Conservation (phyloP, 2,329 filamentous ascomycete genomes). For the Fusarium sp. region DNA sequence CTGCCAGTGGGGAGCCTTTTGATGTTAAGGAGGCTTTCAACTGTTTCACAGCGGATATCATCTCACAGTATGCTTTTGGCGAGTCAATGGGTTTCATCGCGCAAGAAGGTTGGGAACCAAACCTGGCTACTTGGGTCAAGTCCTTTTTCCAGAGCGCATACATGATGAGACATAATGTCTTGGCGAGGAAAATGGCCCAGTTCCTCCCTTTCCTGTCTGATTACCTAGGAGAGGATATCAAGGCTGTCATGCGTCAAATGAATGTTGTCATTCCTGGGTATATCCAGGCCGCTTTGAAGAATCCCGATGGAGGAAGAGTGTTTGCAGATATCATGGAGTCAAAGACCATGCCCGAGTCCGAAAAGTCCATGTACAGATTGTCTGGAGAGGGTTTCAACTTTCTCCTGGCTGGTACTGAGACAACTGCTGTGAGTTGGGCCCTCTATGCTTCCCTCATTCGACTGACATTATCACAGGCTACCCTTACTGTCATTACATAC, state of each 20-base stretch:
- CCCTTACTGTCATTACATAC: conserved; percentile 54
- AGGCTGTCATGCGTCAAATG: conserved; percentile 36
- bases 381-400: conserved; percentile 56
- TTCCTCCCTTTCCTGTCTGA: conserved; percentile 23
- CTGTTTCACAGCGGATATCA: conserved; percentile 58
- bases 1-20: conserved; percentile 46
- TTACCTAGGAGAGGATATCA: conserved; percentile 31
- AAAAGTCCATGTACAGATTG: conserved; percentile 54
- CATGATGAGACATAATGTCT: conserved; percentile 51
- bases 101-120: conserved; percentile 54
- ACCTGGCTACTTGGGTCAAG: conserved; percentile 54
- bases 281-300: conserved; percentile 14
- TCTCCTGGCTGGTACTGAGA: conserved; percentile 57
- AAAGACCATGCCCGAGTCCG: conserved; percentile 51
- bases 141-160: conserved; percentile 52
- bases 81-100: conserved; percentile 51
- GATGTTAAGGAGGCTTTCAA: conserved; percentile 55
- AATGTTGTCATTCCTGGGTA: conserved; percentile 33
- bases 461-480: conserved; percentile 29
- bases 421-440: conserved; percentile 49
- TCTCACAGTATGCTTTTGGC: conserved; percentile 56
- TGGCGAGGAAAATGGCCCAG: conserved; percentile 44
- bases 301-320: conserved; percentile 26
- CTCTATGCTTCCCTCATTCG: no score
- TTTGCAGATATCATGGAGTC: conserved; percentile 41